Evolutionary conservation across 352 stramenopile species (phyloP), one percentile per base, ranked within the genome.

Genomic region (Phytophthora megakarya): DNA sequence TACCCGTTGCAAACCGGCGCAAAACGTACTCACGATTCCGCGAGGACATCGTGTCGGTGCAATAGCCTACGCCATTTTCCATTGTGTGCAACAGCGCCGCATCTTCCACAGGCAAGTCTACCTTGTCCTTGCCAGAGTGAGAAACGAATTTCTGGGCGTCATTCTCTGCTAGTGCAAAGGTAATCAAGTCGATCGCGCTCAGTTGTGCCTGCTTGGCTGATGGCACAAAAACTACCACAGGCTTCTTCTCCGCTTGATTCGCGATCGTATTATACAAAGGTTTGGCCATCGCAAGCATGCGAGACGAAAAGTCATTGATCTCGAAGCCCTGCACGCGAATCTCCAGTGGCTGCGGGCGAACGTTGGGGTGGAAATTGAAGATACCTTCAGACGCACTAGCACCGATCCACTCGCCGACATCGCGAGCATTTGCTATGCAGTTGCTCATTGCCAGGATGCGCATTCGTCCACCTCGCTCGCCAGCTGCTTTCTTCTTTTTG

Each of bases 371-470:
- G 61, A 77, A 81, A 33, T 79, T 81, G 42, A 77, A 88, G 22
- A 88, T 80, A 28, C 97, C 77, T 54, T 92, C 92, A 25, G 97
- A 89, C 1, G 76, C 73, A 26, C 84, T 88, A 7, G 96, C 96
- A 15, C 97, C 97, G 39, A 99, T 94, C 98, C 98, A 99, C 61
- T 99, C 97, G 22, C 95, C 98, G 9, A 99, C 86, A 75, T 99
- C 97, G 30, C 93, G 73, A 13, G 95, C 97, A 76, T 99, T 99
- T 6, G 98, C 97, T 18, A 99, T 78, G 13, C 96, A 98, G 35
- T 98, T 97, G 63, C 93, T 92, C 53, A 99, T 81, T 5, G 93
- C 96, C 43, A 99, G 70, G 63, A 99, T 98, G 16, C 97, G 90
- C 56, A 98, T 87, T 9, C 72, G 65, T 18, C 70, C 43, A 12